Evolutionary conservation across 1,284 basidiomycete genomes (phyloP).

Genomic region (Vanrija pseudolonga): DNA sequence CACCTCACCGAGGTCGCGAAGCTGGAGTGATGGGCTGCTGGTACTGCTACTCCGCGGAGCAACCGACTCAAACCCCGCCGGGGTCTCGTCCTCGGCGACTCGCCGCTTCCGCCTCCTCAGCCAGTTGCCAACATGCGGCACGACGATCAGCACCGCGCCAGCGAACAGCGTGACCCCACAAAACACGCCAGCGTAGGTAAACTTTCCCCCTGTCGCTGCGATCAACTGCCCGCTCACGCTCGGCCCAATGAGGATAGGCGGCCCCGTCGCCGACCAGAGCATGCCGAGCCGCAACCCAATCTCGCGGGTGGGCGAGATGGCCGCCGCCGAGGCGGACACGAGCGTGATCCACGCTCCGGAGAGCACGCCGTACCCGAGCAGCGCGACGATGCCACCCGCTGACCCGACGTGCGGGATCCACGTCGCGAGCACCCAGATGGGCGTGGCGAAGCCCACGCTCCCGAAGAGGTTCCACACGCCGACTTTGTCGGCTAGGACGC

Average conservation of each 20-base stretch:
- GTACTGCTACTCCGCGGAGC: too few relatives aligned
- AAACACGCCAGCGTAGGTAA: slow-evolving; percentile 34
- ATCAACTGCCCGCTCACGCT: slow-evolving; percentile 32
- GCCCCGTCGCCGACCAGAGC: slow-evolving; percentile 34
- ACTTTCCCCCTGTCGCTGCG: slow-evolving; percentile 13
- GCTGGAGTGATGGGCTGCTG: too few relatives aligned
- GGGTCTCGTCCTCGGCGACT: too few relatives aligned
- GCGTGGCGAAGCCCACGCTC: slow-evolving; percentile 16
- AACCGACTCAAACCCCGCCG: too few relatives aligned
- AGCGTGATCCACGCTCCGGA: slow-evolving; percentile 42
- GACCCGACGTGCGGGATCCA: too few relatives aligned
- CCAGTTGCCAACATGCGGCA: slow-evolving; percentile 2
- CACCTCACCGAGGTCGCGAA: too few relatives aligned
- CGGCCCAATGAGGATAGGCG: slow-evolving; percentile 38
- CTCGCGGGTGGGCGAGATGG: slow-evolving; percentile 40
- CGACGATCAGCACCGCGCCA: slow-evolving; percentile 19
- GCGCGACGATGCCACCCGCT: too few relatives aligned
- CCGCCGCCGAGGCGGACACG: slow-evolving; percentile 34
- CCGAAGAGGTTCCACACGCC: slow-evolving; percentile 37
- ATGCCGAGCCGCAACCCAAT: slow-evolving; percentile 45
- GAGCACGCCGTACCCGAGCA: slow-evolving; percentile 25
- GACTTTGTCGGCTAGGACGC: slow-evolving; percentile 33
- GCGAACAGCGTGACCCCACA: slow-evolving; percentile 23
- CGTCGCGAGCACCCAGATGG: slow-evolving; percentile 24
- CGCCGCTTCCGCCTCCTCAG: too few relatives aligned